Evolutionary conservation across 2,329 filamentous ascomycete genomes (phyloP), one percentile per base, ranked within the genome.

Genomic region (Aspergillus sp.): DNA sequence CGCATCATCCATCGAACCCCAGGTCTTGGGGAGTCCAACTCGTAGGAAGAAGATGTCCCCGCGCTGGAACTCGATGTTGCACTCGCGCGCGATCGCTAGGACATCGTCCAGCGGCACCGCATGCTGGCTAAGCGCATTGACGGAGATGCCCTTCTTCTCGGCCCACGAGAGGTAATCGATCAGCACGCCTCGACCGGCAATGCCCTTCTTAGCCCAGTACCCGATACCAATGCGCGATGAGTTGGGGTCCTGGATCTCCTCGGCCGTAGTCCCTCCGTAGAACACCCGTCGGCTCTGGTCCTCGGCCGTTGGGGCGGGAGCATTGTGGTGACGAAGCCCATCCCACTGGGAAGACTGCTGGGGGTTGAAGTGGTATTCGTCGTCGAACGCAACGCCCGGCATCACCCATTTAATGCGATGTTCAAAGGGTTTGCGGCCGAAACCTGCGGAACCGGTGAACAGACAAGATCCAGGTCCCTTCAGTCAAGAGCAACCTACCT

Each of bases 291-390:
- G 67, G 12, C 66, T 55, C 32, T 62, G 56, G n/a, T 72, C 63
- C 42, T 71, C 66, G 6, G 72, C 59, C 1, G 72, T 74, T 1
- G 78, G 76, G 0, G 68, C 73, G 2, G 78, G 79, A n/a, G 74
- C 75, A 9, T 77, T 81, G 57, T 82, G 82, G 61, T 84, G 81
- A 9, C 82, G 73, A 3, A 84, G 67, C 0, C 82, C 82, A 61
- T 84, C 81, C 82, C 82, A 84, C 63, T 84, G 82, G n/a, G 78
- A 81, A 6, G 78, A 81, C 58, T 82, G 80, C 54, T 84, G 81
- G 1, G 82, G 80, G 60, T 84, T 84, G 68, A 84, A 80, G 54
- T 78, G 75, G 63, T 83, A 84, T 32, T 82, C 74, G 56, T 84
- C 81, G 61, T 84, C 82, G 67, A 64, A 83, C 47, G 58, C 80